Base-by-base conservation (phyloP, 1,139 yeast genomes). In the Torulaspora pretoriensis region DNA sequence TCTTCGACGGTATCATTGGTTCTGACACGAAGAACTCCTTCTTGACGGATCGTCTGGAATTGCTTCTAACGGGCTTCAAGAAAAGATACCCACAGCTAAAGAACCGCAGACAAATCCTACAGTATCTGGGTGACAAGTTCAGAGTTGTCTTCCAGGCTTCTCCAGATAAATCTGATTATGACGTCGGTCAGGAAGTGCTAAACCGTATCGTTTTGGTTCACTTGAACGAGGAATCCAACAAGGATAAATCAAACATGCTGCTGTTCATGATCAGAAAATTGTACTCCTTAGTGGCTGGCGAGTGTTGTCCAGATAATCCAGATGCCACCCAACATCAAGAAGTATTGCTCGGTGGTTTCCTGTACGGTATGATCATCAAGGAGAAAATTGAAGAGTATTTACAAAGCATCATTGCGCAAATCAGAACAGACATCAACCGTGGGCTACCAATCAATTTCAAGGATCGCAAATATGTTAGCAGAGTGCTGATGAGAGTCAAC, bases 301-400 rank as follows among this genome's bases (percentile, higher is more conserved):
- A 90, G 63, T 90, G 97, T 69, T 74, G 92, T 48, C 94, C 97
- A 19, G 99, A 92, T 67, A 92, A 94, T 70, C 98, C 99, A 61
- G 99, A 92, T 82, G 95, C 97, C 35, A 88, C 97, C 8, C 98
- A 94, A 72, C 97, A 92, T 73, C 99, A 92, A 71, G 99, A 92
- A 71, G 89, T 92, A 26, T 72, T 92, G 53, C 75, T 92, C 46
- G 98, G 98, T 52, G 99, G 99, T 17, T 89, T 92, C 77, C 73
- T 92, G 46, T 92, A 88, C 61, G 97, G 97, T 55, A 90, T 90
- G 96, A 92, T 92, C 55, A 70, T 92, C 60, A 92, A 94, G 68
- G 99, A 92, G 69, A 92, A 92, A 65, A 82, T 92, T 54, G 98
- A 92, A 55, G 99, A 94, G 67, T 90, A 88, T 63, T 73, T 92